Evolutionary conservation across 139 green algal genomes (phyloP).

Genomic region (Micractinium conductrix): DNA sequence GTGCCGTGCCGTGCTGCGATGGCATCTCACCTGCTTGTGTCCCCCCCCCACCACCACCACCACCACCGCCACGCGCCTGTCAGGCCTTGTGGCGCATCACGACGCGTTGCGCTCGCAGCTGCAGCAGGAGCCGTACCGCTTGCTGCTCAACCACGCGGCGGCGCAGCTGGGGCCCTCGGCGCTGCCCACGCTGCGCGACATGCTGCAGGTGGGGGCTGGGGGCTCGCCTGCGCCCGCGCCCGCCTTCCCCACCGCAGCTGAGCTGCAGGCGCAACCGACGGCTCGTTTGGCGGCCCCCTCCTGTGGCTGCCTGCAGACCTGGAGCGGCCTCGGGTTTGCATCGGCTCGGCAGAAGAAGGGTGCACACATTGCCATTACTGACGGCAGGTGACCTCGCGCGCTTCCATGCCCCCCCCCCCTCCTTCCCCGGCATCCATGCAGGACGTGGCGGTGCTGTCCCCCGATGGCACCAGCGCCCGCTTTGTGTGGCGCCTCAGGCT

Average conservation of each 20-base stretch:
- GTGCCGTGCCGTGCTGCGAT: background rate
- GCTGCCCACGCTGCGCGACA: slow-evolving; percentile 22
- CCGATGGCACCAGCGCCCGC: background rate
- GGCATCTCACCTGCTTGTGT: too few relatives aligned
- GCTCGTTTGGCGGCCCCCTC: too few relatives aligned
- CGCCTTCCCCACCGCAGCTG: background rate
- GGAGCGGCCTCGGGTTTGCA: too few relatives aligned
- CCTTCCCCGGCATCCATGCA: background rate
- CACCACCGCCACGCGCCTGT: background rate
- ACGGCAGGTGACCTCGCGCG: background rate
- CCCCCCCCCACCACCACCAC: too few relatives aligned
- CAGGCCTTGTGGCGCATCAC: slow-evolving; percentile 10
- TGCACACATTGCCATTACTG: too few relatives aligned
- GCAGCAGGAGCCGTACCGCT: slow-evolving; percentile 12
- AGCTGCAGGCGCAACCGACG: too few relatives aligned
- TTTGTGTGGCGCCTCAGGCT: slow-evolving; percentile 37
- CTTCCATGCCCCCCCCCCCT: background rate
- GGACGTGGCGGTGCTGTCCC: slow-evolving; percentile 18
- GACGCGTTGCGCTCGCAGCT: slow-evolving; percentile 12
- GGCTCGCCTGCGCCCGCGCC: background rate
- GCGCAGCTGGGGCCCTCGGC: slow-evolving; percentile 13
- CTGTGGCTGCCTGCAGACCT: too few relatives aligned
- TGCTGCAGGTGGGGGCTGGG: slow-evolving; percentile 21
- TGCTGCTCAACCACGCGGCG: slow-evolving; percentile 11
- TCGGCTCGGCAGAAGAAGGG: too few relatives aligned